phyloP scores from a whole-genome alignment of 2,329 filamentous ascomycete genomes.

The Ascochyta lentis region DNA sequence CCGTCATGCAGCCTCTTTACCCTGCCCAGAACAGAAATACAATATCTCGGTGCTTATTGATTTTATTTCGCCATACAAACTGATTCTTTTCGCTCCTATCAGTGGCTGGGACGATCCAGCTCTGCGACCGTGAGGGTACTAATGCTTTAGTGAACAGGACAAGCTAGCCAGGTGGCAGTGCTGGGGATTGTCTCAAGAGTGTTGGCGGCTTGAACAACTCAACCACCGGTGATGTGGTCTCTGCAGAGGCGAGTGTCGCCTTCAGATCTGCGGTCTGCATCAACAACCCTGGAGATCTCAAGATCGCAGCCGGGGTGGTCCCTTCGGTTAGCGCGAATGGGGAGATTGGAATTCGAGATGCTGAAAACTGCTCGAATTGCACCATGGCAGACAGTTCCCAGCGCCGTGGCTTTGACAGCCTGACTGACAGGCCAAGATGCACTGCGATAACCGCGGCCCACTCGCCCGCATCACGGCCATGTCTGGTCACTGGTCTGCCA shows the following conservation, averaged over 20 bases:
- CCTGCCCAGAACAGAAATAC: background rate
- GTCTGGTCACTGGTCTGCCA: background rate
- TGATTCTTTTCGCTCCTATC: background rate
- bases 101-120: background rate
- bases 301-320: conserved; percentile 8
- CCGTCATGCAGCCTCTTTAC: background rate
- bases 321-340: conserved; percentile 6
- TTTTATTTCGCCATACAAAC: background rate
- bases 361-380: background rate
- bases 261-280: conserved; percentile 1
- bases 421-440: background rate
- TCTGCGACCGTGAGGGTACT: background rate
- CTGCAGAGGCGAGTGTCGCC: background rate
- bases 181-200: too few species aligned
- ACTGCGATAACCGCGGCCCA: background rate
- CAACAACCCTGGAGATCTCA: conserved; percentile 2
- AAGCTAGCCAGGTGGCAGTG: background rate
- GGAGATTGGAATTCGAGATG: background rate
- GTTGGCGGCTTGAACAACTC: background rate
- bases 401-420: background rate
- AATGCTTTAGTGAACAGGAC: background rate
- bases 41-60: too few species aligned
- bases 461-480: background rate
- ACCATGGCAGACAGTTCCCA: background rate
- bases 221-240: background rate